Evolutionary conservation across 78 protist species (phyloP).

Genomic region (Polysphondylium violaceum): DNA sequence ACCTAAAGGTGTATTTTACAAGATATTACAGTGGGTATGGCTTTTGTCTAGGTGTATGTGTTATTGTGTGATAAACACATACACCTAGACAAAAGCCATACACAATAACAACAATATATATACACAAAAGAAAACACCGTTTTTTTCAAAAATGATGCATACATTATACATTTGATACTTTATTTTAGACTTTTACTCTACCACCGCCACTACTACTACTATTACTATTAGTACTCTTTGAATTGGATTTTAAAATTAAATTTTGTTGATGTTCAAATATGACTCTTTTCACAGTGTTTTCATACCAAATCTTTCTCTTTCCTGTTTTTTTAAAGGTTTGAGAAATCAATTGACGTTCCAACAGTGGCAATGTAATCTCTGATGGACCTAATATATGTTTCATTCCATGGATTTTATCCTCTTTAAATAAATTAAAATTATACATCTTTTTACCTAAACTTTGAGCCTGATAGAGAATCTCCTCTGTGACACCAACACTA

Average conservation of each 20-base stretch:
- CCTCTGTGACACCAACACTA: constrained; percentile 73
- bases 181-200: constrained; percentile 5
- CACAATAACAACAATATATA: neutral
- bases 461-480: constrained; percentile 23
- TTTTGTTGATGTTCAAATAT: neutral
- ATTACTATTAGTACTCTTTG: no score
- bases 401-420: constrained; percentile 18
- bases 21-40: no score
- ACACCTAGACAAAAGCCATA: no score
- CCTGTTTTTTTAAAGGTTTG: constrained; percentile 25
- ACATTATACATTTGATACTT: no score
- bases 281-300: constrained; percentile 19
- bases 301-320: constrained; percentile 30
- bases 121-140: neutral
- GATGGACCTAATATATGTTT: constrained; percentile 26
- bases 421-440: constrained; percentile 63
- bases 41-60: no score
- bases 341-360: constrained; percentile 26
- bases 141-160: no score
- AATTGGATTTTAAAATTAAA: no score
- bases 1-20: no score
- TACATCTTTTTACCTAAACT: constrained; percentile 36
- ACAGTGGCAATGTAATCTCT: constrained; percentile 40
- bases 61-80: no score
- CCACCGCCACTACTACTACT: no score